These are phyloP conservation scores for Euphorbia corollata DNA, from an alignment of 441 rosid genomes.

Conservation along the genomic window DNA sequence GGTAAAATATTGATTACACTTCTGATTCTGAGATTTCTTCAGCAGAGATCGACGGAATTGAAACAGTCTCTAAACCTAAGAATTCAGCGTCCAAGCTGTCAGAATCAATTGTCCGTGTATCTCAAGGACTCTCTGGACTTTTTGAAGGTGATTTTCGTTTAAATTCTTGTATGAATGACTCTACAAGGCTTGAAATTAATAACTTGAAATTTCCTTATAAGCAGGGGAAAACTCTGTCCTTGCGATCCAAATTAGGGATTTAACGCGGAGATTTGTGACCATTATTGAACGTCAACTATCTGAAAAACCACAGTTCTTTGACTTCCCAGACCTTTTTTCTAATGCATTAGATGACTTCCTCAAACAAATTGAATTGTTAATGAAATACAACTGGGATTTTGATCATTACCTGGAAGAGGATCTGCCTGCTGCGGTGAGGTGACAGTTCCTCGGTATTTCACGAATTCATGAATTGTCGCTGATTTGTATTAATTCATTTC, in stretches of 20 bases:
- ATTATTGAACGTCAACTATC: conserved; percentile 30
- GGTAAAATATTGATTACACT: neutral
- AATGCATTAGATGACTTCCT: conserved; percentile 42
- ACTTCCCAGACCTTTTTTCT: conserved; percentile 36
- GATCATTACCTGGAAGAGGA: conserved; percentile 80
- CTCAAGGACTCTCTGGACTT: conserved; percentile 60
- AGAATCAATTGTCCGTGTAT: conserved; percentile 50
- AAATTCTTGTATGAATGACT: neutral
- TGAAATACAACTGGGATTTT: conserved; percentile 78
- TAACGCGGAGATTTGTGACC: conserved; percentile 28
- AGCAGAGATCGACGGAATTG: conserved; percentile 19
- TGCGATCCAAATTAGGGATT: conserved; percentile 30
- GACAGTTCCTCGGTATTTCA: conserved; percentile 33
- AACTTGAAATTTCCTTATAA: conserved; percentile 24
- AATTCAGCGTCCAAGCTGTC: conserved; percentile 44
- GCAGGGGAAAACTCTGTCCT: conserved; percentile 27
- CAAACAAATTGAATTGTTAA: conserved; percentile 48
- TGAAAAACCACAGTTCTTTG: conserved; percentile 26
- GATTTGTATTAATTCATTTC: neutral
- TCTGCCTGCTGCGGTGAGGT: conserved; percentile 90
- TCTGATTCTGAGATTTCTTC: conserved; percentile 26
- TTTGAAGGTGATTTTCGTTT: conserved; percentile 33
- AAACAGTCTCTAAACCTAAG: conserved; percentile 27
- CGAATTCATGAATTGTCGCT: neutral
- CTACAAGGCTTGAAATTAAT: conserved; percentile 15